A percentile compares a stretch with the other conserved stretches of the same genome.
Evolutionary conservation across 768 basidiomycete species (phyloP).

Genomic region (Amanita phalloides): DNA sequence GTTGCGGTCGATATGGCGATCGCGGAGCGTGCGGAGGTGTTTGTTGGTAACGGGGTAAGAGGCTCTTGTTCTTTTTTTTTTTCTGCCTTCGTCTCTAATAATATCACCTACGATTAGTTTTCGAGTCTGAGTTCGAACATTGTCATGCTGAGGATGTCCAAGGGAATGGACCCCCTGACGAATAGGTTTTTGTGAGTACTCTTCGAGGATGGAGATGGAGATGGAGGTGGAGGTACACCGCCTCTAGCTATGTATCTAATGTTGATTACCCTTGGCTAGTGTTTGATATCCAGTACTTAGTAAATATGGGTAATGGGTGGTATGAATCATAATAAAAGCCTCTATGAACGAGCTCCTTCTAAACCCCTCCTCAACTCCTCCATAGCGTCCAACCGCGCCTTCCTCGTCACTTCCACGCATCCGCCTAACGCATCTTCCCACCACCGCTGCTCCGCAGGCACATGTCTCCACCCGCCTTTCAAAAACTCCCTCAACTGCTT

Average conservation of each 20-base stretch:
- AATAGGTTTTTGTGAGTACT: slow-evolving; percentile 29
- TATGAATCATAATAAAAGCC: too few relatives aligned
- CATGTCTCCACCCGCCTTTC: slow-evolving; percentile 50
- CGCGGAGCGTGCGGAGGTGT: slow-evolving; percentile 45
- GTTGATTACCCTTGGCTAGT: neutral
- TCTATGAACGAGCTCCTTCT: slow-evolving; percentile 16
- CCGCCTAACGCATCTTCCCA: slow-evolving; percentile 54
- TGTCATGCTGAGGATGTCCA: slow-evolving; percentile 32
- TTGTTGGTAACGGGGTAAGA: slow-evolving; percentile 52
- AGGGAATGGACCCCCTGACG: slow-evolving; percentile 25
- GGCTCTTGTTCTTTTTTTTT: neutral
- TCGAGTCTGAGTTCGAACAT: slow-evolving; percentile 42
- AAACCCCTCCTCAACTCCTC: slow-evolving; percentile 25
- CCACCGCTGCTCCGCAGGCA: slow-evolving; percentile 50
- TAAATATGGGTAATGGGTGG: too few relatives aligned
- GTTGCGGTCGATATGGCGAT: slow-evolving; percentile 54
- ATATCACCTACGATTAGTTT: slow-evolving; percentile 19
- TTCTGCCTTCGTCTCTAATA: slow-evolving; percentile 5
- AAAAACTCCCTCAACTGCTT: slow-evolving; percentile 35
- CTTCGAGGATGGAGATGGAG: neutral
- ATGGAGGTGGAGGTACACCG: neutral
- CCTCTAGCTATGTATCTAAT: neutral
- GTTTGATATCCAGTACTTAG: neutral
- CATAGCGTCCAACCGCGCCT: slow-evolving; percentile 21
- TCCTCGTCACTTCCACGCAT: slow-evolving; percentile 28